Conservation (phyloP, 768 basidiomycete genomes). For the Lepiota subincarnata region DNA sequence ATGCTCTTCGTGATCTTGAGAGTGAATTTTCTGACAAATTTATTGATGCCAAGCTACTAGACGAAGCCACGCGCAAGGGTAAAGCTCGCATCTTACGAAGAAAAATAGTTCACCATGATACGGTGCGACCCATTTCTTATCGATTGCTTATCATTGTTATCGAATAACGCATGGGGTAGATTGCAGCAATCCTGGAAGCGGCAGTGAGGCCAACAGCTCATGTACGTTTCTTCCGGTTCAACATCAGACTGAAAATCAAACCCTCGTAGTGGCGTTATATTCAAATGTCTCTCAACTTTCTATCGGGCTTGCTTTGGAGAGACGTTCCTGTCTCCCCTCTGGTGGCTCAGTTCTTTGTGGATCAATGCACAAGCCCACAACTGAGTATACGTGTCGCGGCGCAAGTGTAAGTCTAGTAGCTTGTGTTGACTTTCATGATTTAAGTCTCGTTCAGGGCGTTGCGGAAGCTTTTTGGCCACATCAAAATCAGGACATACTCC, state of each 20-base stretch:
- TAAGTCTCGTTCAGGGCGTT: conserved; percentile 9
- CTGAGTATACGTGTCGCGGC: conserved; percentile 59
- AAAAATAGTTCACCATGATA: conserved; percentile 41
- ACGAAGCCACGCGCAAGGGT: conserved; percentile 39
- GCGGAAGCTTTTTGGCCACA: conserved; percentile 8
- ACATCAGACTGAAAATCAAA: neutral
- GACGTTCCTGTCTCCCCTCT: conserved; percentile 51
- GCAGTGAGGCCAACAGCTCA: conserved; percentile 64
- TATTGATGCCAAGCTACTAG: conserved; percentile 39
- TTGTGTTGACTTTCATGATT: neutral
- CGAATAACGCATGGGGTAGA: conserved; percentile 30
- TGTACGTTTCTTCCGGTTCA: conserved; percentile 38
- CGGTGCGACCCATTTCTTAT: conserved; percentile 31
- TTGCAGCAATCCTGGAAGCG: conserved; percentile 56
- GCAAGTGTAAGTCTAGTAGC: conserved; percentile 47
- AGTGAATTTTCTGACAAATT: conserved; percentile 44
- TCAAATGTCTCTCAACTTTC: conserved; percentile 63
- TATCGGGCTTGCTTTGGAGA: conserved; percentile 59
- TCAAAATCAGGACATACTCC: conserved; percentile 58
- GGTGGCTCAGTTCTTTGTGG: conserved; percentile 59
- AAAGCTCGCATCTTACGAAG: conserved; percentile 39
- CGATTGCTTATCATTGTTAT: conserved; percentile 10
- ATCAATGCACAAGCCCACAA: conserved; percentile 67
- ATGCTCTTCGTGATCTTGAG: conserved; percentile 45
- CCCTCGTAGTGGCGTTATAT: conserved; percentile 73